Percentiles rank a stretch among this genome's conserved stretches.
These are phyloP conservation scores for Salvia sclarea DNA, from an alignment of 305 asterid genomes.

Conservation along the genomic window DNA sequence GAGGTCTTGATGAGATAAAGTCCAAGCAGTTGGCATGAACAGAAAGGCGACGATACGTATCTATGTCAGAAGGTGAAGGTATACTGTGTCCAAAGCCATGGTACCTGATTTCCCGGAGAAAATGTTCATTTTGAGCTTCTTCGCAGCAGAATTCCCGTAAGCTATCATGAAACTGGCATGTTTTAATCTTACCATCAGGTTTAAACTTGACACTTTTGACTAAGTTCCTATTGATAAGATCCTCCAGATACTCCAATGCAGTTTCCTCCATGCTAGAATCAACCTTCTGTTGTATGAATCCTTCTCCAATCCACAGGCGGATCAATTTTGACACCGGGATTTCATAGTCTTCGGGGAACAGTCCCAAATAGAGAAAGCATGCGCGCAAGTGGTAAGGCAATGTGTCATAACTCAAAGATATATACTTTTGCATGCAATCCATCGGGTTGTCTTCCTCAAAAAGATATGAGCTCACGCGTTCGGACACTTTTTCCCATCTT, in stretches of 20 bases:
- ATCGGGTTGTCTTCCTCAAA: background rate
- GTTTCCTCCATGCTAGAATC: constrained; percentile 19
- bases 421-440: background rate
- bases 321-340: background rate
- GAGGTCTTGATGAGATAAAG: background rate
- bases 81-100: background rate
- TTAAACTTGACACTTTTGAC: background rate
- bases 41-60: background rate
- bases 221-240: constrained; percentile 23
- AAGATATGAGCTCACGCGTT: background rate
- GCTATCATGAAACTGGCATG: constrained; percentile 5
- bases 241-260: constrained; percentile 1
- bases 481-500: background rate
- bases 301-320: constrained; percentile 9
- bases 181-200: constrained; percentile 15
- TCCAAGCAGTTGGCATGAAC: background rate
- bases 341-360: background rate
- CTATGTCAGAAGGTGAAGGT: background rate
- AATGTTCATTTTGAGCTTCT: background rate
- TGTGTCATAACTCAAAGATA: background rate
- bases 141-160: constrained; percentile 16
- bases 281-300: background rate
- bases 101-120: background rate
- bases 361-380: background rate
- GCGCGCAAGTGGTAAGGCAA: background rate